Base-by-base conservation (phyloP, 2,329 filamentous ascomycete genomes). In the Aspergillus thermomutatus region DNA sequence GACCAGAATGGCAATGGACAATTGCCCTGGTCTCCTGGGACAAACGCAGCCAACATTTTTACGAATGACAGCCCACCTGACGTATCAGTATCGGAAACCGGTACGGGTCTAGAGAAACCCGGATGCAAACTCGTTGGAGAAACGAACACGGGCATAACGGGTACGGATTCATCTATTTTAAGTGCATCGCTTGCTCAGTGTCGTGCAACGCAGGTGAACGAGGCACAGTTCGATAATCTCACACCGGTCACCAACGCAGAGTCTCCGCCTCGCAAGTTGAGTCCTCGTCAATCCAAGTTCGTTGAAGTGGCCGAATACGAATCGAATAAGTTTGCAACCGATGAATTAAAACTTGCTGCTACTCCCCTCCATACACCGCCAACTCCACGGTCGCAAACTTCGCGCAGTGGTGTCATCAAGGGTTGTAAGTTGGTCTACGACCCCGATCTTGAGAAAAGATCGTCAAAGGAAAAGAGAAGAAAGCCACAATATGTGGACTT, bases 131-230 rank as follows among this genome's bases (percentile, higher is more conserved):
- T 88, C 68, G 88, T 87, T 72, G 87, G 85, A 60, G 82, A 87
- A 65, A 87, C 85, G 67, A 92, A 89, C 51, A 84, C 87, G 55
- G 90, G 86, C 75, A 91, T 89, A 69, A 81, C 83, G 56, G 91
- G 87, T 76, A 84, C 86, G 53, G 82, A 82, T 51, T 91, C 88
- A 47, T 91, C 90, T 54, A 80, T 88, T 63, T 89, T 90, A 75
- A 90, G 86, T 74, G 78, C 80, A 65, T 77, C 78, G 64, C 77
- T 79, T 61, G 72, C 79, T 57, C 75, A 79, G 55, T 72, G 78
- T 66, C 71, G 79, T 66, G 84, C 84, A 71, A 76, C 82, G 70
- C 83, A 82, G 65, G 75, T 82, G 72, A 80, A 82, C 70, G 81
- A 82, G 63, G 72, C 79, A 60, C 78, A 79, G 25, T 60, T 70